These are phyloP conservation scores for Bipolaris sorokiniana DNA, from an alignment of 2,329 filamentous ascomycete genomes.

Conservation along the genomic window DNA sequence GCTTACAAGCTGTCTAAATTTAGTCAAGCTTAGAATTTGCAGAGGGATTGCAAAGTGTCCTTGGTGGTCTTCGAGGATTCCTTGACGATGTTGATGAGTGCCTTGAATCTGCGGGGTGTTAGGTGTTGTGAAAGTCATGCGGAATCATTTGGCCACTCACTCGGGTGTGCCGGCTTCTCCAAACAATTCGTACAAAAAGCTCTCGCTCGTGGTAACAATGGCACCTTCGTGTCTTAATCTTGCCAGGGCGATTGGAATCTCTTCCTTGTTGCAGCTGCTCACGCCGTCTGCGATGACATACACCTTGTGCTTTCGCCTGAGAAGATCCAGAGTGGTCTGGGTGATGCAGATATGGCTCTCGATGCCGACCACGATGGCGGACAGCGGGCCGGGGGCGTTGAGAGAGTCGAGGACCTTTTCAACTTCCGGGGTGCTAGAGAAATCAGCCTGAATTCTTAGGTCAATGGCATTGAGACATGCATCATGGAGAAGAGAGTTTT, in stretches of 20 bases:
- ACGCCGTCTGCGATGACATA: conserved; percentile 91
- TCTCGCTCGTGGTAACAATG: conserved; percentile 84
- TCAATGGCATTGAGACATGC: conserved; percentile 19
- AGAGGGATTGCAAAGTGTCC: conserved; percentile 68
- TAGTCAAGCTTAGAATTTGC: conserved; percentile 57
- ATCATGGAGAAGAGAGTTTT: conserved; percentile 93
- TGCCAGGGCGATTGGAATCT: conserved; percentile 79
- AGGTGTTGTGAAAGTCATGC: not conserved
- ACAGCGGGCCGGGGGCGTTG: conserved; percentile 30
- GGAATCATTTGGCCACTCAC: conserved; percentile 34
- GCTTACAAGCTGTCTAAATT: not conserved
- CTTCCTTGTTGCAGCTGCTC: conserved; percentile 82
- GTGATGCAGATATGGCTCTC: conserved; percentile 94
- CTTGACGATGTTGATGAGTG: conserved; percentile 78
- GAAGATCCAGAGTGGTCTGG: conserved; percentile 81
- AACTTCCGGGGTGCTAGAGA: conserved; percentile 65
- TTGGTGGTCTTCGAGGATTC: conserved; percentile 74
- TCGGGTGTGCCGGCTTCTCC: conserved; percentile 76
- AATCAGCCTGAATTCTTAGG: not conserved
- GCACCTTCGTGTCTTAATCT: conserved; percentile 77
- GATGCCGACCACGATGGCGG: conserved; percentile 83
- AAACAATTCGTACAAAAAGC: conserved; percentile 86
- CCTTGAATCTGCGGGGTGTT: conserved; percentile 63
- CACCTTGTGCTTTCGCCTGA: conserved; percentile 76
- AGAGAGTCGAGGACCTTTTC: conserved; percentile 52